A percentile compares a stretch with the other conserved stretches of the same genome.
Conservation (phyloP, 2,329 filamentous ascomycete species). For the Amauroascus niger region DNA sequence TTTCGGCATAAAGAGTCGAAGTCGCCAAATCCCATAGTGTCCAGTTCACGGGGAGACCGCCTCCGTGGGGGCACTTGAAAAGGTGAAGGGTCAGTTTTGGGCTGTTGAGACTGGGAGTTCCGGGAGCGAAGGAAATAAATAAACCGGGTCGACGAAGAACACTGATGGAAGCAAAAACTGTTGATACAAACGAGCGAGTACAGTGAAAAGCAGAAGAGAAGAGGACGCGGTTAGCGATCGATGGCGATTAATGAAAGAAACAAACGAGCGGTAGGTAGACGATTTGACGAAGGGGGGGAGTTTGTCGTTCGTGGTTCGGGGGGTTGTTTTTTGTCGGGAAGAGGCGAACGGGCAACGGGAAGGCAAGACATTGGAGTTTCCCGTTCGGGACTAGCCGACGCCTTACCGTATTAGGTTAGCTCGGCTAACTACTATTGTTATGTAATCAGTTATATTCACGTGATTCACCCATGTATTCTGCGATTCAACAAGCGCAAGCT, state of each 20-base stretch:
- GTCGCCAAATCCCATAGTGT: conserved; percentile 78
- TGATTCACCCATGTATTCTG: too few species aligned
- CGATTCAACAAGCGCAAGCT: too few species aligned
- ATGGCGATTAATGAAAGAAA: neutral
- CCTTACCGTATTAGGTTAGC: conserved; percentile 1
- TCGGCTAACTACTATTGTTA: neutral
- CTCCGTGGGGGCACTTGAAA: too few species aligned
- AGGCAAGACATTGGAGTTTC: conserved; percentile 5
- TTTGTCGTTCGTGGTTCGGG: neutral
- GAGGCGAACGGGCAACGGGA: neutral
- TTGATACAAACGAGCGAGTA: neutral
- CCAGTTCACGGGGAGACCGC: conserved; percentile 13
- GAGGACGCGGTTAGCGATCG: neutral
- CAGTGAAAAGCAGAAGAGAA: neutral
- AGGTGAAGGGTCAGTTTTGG: too few species aligned
- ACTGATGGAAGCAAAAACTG: neutral
- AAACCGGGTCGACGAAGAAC: neutral
- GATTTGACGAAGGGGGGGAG: neutral
- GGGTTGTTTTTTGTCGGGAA: neutral
- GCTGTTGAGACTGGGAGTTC: too few species aligned
- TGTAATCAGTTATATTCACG: too few species aligned
- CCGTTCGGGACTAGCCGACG: neutral
- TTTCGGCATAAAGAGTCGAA: conserved; percentile 79
- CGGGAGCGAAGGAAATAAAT: neutral
- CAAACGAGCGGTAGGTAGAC: too few species aligned